phyloP scores from a whole-genome alignment of 768 basidiomycete species.

The Leccinum subtestaceum region DNA sequence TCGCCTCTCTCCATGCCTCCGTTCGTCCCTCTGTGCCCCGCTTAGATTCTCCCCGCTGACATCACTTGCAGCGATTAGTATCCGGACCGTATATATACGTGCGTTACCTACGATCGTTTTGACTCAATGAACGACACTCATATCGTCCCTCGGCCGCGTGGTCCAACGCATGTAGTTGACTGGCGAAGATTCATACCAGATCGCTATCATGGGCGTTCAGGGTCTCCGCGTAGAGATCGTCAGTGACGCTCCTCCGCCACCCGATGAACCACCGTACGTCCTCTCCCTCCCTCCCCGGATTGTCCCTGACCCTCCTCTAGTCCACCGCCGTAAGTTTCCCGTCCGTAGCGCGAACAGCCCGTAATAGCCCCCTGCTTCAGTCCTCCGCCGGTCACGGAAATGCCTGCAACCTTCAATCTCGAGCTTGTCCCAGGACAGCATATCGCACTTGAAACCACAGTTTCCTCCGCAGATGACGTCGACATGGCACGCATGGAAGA shows the following conservation, averaged over 20 bases:
- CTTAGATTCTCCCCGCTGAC: conserved; percentile 21
- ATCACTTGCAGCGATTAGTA: conserved; percentile 59
- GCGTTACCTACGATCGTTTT: conserved; percentile 28
- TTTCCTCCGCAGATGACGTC: conserved; percentile 74
- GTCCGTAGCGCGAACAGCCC: conserved; percentile 13
- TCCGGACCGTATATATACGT: conserved; percentile 85
- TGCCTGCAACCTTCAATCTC: conserved; percentile 82
- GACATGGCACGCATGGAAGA: conserved; percentile 94
- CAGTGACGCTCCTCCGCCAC: conserved; percentile 80
- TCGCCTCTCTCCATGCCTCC: conserved; percentile 78
- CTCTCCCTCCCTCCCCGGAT: neutral
- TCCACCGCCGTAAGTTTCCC: conserved; percentile 47
- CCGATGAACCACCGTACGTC: conserved; percentile 75
- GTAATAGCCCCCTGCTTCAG: conserved; percentile 26
- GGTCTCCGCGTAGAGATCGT: conserved; percentile 85
- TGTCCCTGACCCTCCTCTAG: conserved; percentile 27
- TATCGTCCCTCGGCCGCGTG: conserved; percentile 21
- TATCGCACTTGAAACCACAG: conserved; percentile 76
- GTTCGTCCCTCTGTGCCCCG: conserved; percentile 42
- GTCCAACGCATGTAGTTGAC: conserved; percentile 52
- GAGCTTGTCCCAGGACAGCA: conserved; percentile 78
- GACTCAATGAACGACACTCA: conserved; percentile 9
- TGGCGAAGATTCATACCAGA: conserved; percentile 85
- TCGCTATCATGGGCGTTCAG: conserved; percentile 79
- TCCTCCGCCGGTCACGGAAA: conserved; percentile 75